phyloP scores from a whole-genome alignment of 2,329 filamentous ascomycete genomes.

The Cladophialophora chaetospira region DNA sequence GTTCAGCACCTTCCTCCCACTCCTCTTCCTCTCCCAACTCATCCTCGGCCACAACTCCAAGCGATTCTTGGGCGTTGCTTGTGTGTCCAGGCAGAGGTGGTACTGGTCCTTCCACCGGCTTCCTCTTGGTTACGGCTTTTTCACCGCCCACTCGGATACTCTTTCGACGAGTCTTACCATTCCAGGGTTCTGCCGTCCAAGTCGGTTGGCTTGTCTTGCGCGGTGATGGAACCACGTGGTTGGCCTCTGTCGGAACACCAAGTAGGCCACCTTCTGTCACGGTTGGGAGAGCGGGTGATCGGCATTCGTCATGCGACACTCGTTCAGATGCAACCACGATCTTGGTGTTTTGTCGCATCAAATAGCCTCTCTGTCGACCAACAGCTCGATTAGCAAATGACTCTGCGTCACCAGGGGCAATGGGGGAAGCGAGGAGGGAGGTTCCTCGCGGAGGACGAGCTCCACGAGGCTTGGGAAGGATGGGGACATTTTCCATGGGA shows the following conservation, averaged over 20 bases:
- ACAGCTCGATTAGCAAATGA: slow-evolving; percentile 64
- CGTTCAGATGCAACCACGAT: slow-evolving; percentile 84
- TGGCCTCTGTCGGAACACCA: slow-evolving; percentile 34
- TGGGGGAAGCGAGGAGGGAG: slow-evolving; percentile 3
- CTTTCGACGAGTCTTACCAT: slow-evolving; percentile 71
- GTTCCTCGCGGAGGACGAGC: slow-evolving; percentile 14
- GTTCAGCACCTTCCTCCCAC: slow-evolving; percentile 77
- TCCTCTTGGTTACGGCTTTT: slow-evolving; percentile 58
- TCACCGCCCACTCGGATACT: slow-evolving; percentile 61
- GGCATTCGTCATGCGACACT: slow-evolving; percentile 61
- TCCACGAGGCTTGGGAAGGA: slow-evolving; percentile 27
- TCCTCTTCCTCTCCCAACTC: slow-evolving; percentile 57
- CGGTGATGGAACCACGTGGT: slow-evolving; percentile 54
- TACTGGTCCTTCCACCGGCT: slow-evolving; percentile 64
- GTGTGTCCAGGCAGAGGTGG: slow-evolving; percentile 87
- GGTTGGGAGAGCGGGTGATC: slow-evolving; percentile 21
- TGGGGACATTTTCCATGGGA: slow-evolving; percentile 25
- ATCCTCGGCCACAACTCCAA: slow-evolving; percentile 70
- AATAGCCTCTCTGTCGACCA: slow-evolving; percentile 85
- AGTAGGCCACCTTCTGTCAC: slow-evolving; percentile 44
- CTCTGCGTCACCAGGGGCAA: slow-evolving; percentile 26
- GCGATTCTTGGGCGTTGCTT: slow-evolving; percentile 68
- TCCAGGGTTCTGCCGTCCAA: slow-evolving; percentile 98
- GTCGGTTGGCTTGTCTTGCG: slow-evolving; percentile 83
- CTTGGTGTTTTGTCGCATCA: slow-evolving; percentile 99